Conservation (phyloP, 164 flowering plant genomes). For the grape (Vitis vinifera) region DNA sequence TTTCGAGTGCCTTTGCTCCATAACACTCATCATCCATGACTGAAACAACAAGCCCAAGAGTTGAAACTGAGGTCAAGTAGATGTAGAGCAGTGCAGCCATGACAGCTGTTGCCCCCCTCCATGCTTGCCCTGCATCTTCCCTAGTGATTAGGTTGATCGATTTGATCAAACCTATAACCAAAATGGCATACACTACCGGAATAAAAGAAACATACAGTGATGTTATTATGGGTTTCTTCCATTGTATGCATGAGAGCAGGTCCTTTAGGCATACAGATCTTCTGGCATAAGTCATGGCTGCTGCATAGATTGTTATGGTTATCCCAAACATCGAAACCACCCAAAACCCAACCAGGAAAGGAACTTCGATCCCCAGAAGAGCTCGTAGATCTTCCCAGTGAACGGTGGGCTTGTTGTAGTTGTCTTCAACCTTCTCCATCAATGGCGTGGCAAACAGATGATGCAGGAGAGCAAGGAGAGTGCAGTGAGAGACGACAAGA, state of each 20-base stretch:
- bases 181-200: not conserved
- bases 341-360: slow-evolving; percentile 11
- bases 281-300: not conserved
- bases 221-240: slow-evolving; percentile 26
- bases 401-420: not conserved
- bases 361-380: slow-evolving; percentile 2
- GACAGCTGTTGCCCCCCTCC: not conserved
- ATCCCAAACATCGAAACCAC: slow-evolving; percentile 10
- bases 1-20: slow-evolving; percentile 19
- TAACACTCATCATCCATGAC: slow-evolving; percentile 12
- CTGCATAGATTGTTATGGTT: not conserved
- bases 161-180: not conserved
- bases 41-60: slow-evolving; percentile 19
- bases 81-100: slow-evolving; percentile 14
- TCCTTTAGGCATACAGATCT: slow-evolving; percentile 9
- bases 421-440: slow-evolving; percentile 3
- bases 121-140: not conserved
- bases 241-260: slow-evolving; percentile 10
- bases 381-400: not conserved
- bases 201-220: slow-evolving; percentile 11
- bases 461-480: slow-evolving; percentile 9
- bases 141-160: not conserved
- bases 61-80: slow-evolving; percentile 14
- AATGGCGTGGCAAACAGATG: slow-evolving; percentile 1
- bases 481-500: slow-evolving; percentile 3